These are phyloP conservation scores for Moricandia arvensis DNA, from an alignment of 345 rosid species.

Conservation along the genomic window DNA sequence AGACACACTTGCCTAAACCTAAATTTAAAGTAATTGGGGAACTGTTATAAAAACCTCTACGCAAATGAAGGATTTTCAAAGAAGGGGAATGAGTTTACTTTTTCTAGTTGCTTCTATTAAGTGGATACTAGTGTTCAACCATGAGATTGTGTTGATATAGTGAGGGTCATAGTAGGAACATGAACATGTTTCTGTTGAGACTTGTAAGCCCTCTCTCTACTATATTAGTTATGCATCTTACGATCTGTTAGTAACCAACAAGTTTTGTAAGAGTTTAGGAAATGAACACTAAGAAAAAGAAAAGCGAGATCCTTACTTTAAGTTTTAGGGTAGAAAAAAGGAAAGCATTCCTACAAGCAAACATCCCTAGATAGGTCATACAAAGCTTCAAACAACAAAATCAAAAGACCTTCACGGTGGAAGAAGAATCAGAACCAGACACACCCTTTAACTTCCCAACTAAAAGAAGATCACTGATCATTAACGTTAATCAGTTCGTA, in stretches of 20 bases:
- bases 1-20: too few relatives aligned
- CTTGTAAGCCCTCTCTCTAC: too few relatives aligned
- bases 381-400: slow-evolving; percentile 18
- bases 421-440: slow-evolving; percentile 35
- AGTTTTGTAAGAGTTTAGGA: not conserved
- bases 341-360: slow-evolving; percentile 27
- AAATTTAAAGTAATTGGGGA: too few relatives aligned
- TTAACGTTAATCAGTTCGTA: slow-evolving; percentile 83
- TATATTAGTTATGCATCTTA: not conserved
- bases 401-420: slow-evolving; percentile 18
- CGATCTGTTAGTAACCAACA: not conserved
- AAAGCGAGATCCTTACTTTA: not conserved
- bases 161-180: too few relatives aligned
- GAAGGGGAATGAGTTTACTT: too few relatives aligned
- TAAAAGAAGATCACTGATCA: slow-evolving; percentile 45
- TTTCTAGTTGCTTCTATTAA: too few relatives aligned
- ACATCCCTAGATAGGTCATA: slow-evolving; percentile 20
- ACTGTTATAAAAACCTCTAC: too few relatives aligned
- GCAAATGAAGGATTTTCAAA: too few relatives aligned
- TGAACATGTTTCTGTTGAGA: too few relatives aligned
- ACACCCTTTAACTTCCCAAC: slow-evolving; percentile 31
- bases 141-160: too few relatives aligned
- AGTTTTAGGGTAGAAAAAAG: slow-evolving; percentile 11
- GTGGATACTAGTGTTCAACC: too few relatives aligned
- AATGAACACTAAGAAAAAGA: not conserved